Conservation (phyloP, 1,139 yeast species). For the Saccharomyces hybrid region DNA sequence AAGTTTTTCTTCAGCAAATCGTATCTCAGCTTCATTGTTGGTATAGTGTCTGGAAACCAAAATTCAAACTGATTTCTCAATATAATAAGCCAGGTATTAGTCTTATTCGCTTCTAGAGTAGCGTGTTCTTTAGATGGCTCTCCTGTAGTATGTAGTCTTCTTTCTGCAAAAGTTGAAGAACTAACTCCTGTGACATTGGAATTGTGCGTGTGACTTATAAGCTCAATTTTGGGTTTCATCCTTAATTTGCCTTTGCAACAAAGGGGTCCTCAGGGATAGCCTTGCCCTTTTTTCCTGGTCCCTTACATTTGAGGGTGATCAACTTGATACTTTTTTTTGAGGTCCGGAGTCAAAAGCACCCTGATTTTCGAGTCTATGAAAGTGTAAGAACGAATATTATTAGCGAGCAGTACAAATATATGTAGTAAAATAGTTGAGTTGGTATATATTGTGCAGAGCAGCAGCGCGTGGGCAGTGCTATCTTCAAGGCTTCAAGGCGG, state of each 20-base stretch:
- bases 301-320: neutral
- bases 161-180: neutral
- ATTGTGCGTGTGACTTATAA: neutral
- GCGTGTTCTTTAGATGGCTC: neutral
- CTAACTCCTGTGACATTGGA: neutral
- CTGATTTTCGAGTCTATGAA: neutral
- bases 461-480: neutral
- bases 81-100: neutral
- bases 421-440: neutral
- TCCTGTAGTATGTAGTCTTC: too few species aligned
- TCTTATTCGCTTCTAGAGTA: neutral
- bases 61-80: neutral
- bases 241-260: neutral
- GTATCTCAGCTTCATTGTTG: conserved; percentile 5
- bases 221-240: neutral
- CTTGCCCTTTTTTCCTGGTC: neutral
- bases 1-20: conserved; percentile 11
- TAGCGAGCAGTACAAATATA: neutral
- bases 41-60: conserved; percentile 3
- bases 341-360: neutral
- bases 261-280: neutral
- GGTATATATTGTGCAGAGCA: neutral
- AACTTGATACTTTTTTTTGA: neutral
- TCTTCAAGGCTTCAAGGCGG: neutral
- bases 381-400: neutral